These are phyloP conservation scores for Cetraspora pellucida DNA, from an alignment of 192 early-diverging fungal genomes.

Conservation along the genomic window DNA sequence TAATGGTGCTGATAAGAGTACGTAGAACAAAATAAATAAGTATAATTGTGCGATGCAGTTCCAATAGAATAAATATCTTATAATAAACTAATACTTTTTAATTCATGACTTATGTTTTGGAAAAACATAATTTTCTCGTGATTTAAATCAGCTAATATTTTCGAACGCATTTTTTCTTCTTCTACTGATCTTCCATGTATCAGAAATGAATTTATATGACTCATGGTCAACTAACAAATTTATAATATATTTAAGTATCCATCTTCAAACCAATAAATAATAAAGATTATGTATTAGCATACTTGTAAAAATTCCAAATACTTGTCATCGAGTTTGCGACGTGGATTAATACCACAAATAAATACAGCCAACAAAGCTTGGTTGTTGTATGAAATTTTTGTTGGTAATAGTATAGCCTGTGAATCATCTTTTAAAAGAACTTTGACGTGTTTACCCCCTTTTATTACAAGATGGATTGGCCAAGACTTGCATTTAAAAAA, in stretches of 20 bases:
- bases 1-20: constrained; percentile 47
- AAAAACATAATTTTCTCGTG: constrained; percentile 48
- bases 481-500: not conserved
- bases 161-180: constrained; percentile 41
- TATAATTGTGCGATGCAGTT: not conserved
- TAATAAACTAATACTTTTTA: constrained; percentile 4
- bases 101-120: constrained; percentile 51
- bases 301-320: constrained; percentile 40
- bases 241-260: no score
- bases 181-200: constrained; percentile 42
- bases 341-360: constrained; percentile 18
- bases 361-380: not conserved
- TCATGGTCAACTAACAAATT: constrained; percentile 31
- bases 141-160: constrained; percentile 44
- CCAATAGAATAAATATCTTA: not conserved
- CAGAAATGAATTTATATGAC: constrained; percentile 40
- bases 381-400: not conserved
- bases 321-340: constrained; percentile 1
- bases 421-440: constrained; percentile 7
- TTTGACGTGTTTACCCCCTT: not conserved
- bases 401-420: constrained; percentile 8
- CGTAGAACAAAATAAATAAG: not conserved
- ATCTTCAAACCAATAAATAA: not conserved
- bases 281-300: not conserved
- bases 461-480: not conserved